Conservation (phyloP, 2,329 filamentous ascomycete species). For the Curvularia sp. region DNA sequence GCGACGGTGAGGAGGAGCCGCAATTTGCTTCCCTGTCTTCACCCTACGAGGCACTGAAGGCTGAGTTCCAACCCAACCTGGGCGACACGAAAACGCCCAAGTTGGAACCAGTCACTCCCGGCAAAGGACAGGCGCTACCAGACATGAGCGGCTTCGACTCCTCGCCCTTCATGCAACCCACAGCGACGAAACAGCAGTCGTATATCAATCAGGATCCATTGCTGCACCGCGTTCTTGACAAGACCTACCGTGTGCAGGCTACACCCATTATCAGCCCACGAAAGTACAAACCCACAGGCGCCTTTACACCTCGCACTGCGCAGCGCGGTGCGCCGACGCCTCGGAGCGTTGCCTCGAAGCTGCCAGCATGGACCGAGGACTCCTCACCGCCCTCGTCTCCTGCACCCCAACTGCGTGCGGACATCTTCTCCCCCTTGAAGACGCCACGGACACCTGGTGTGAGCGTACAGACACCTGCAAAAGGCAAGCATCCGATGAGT, state of each 20-base stretch:
- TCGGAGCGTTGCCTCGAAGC: constrained; percentile 29
- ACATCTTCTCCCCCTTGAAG: constrained; percentile 80
- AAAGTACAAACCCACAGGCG: constrained; percentile 53
- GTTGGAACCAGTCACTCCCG: constrained; percentile 48
- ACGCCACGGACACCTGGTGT: constrained; percentile 77
- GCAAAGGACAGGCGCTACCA: constrained; percentile 46
- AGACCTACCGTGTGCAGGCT: constrained; percentile 91
- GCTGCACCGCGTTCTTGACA: constrained; percentile 90
- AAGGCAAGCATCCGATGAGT: constrained; percentile 53
- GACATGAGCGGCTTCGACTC: constrained; percentile 55
- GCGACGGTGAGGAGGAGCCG: constrained; percentile 39
- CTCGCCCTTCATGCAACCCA: constrained; percentile 61
- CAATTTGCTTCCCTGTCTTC: constrained; percentile 73
- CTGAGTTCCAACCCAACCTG: constrained; percentile 73
- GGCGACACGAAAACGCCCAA: constrained; percentile 47
- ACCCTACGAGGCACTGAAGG: constrained; percentile 76
- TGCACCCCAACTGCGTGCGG: constrained; percentile 81
- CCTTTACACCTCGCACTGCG: constrained; percentile 49
- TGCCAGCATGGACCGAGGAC: constrained; percentile 48
- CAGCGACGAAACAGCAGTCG: constrained; percentile 38
- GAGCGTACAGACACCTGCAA: constrained; percentile 77
- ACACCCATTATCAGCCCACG: constrained; percentile 78
- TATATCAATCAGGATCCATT: constrained; percentile 71
- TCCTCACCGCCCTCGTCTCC: constrained; percentile 63
- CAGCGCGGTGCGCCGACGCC: constrained; percentile 39